phyloP scores from a whole-genome alignment of 345 rosid species.

The Arabidopsis arenosa region DNA sequence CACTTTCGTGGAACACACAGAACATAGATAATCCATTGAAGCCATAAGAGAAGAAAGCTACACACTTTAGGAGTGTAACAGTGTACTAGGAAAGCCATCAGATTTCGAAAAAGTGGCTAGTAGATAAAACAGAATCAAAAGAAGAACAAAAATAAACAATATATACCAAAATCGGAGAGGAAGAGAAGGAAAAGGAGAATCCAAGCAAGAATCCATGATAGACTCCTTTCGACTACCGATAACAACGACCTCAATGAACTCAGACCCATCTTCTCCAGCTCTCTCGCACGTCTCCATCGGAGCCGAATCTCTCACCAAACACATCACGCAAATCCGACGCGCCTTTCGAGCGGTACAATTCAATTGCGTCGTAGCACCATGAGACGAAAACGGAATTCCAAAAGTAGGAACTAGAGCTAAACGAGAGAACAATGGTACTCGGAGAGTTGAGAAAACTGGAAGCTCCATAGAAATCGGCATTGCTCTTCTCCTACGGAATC shows the following conservation, averaged over 20 bases:
- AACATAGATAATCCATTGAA: constrained; percentile 6
- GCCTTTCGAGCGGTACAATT: constrained; percentile 29
- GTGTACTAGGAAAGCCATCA: neutral
- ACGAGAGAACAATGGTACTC: constrained; percentile 35
- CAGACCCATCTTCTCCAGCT: constrained; percentile 14
- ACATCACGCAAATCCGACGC: constrained; percentile 46
- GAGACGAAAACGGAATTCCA: constrained; percentile 20
- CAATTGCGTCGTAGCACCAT: constrained; percentile 5
- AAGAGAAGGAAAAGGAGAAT: constrained; percentile 63
- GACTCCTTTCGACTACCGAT: constrained; percentile 87
- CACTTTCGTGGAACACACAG: neutral
- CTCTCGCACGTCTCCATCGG: constrained; percentile 31
- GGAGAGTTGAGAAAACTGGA: constrained; percentile 48
- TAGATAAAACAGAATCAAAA: neutral
- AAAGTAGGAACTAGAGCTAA: constrained; percentile 27
- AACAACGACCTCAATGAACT: constrained; percentile 66
- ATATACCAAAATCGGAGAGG: constrained; percentile 83
- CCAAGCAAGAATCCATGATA: constrained; percentile 72
- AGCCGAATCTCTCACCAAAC: constrained; percentile 37
- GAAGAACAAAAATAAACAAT: neutral
- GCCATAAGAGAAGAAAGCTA: constrained; percentile 13
- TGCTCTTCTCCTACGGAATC: constrained; percentile 3
- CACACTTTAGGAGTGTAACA: constrained; percentile 3
- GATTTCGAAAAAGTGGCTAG: neutral
- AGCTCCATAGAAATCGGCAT: constrained; percentile 48